Evolutionary conservation across 805 yeast genomes (phyloP), one percentile per base, ranked within the genome.

Genomic region (Lipomyces japonicus): DNA sequence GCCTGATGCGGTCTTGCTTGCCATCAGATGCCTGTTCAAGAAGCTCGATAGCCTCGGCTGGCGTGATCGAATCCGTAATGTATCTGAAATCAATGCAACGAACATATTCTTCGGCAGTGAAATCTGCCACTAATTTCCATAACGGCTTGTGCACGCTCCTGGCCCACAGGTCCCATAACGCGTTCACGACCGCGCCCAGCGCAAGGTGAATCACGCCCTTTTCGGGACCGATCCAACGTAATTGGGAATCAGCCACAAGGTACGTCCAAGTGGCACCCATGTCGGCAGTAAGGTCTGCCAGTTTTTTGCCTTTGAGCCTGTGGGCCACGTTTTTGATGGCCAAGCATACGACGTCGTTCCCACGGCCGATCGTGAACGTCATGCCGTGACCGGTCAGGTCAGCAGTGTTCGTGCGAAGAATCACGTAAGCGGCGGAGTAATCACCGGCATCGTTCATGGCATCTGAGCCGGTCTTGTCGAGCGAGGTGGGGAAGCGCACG

Each of bases 141-240:
- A 72, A 65, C 4, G 75, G 75, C 56, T 71, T 68, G 31, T 60
- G 54, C 38, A 63, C 65, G 1, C 50, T 54, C 53, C 70, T 69
- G 21, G 73, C 75, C 75, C 74, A 72, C 43, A 72, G 56, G 57
- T 72, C 76, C 73, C 75, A 72, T 10, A 72, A 42, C 5, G 71
- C 75, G 49, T 72, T 72, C 44, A 71, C 70, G 4, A 68, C 63
- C 14, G 75, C 70, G 12, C 72, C 73, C 25, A 71, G 62, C 12
- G 73, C 75, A 43, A 72, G 62, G 51, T 71, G 75, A 32, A 68
- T 68, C 22, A 68, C 69, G 19, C 74, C 72, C 51, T 71, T 70
- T 52, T 72, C 75, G n/a, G 75, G 75, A 7, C 75, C 75, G 46
- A 72, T 62, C 75, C 75, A 72, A 46, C 75, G 67, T 51, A 69